These are phyloP conservation scores for Huntiella savannae DNA, from an alignment of 2,329 filamentous ascomycete genomes.

Conservation along the genomic window DNA sequence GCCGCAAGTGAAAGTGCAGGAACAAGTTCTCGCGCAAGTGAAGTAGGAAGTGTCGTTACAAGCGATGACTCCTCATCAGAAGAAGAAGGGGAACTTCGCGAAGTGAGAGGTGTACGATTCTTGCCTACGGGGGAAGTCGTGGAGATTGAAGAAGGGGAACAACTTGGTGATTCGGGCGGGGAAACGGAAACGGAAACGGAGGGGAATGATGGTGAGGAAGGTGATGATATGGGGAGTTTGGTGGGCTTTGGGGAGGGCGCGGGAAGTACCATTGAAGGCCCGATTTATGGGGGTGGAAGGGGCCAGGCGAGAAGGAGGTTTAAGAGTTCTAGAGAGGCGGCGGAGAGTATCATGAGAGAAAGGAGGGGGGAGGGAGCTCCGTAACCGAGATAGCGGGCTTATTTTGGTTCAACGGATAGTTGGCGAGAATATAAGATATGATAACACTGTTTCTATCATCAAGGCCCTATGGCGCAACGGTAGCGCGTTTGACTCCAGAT, in stretches of 20 bases:
- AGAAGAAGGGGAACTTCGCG: too few species aligned
- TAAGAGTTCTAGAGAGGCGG: conserved; percentile 9
- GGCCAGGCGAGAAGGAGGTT: conserved; percentile 6
- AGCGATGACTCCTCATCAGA: too few species aligned
- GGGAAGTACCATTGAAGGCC: conserved; percentile 64
- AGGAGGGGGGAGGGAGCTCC: conserved; percentile 1
- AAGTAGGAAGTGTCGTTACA: too few species aligned
- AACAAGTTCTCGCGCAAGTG: too few species aligned
- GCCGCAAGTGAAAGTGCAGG: conserved; percentile 64
- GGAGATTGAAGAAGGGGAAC: conserved; percentile 16
- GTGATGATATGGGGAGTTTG: conserved; percentile 64
- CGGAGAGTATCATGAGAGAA: conserved; percentile 10
- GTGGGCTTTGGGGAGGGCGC: conserved; percentile 90
- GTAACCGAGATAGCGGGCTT: background rate
- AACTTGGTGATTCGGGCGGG: conserved; percentile 28
- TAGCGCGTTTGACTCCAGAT: conserved; percentile 13
- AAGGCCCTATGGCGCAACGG: conserved; percentile 11
- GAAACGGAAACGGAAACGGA: conserved; percentile 26
- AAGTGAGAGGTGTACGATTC: background rate
- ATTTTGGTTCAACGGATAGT: too few species aligned
- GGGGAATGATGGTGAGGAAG: conserved; percentile 58
- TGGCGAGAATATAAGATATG: too few species aligned
- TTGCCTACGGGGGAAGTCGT: background rate
- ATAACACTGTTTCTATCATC: too few species aligned
- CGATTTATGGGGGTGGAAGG: conserved; percentile 38